Base-by-base conservation (phyloP, 345 rosid genomes). In the Camelina neglecta region DNA sequence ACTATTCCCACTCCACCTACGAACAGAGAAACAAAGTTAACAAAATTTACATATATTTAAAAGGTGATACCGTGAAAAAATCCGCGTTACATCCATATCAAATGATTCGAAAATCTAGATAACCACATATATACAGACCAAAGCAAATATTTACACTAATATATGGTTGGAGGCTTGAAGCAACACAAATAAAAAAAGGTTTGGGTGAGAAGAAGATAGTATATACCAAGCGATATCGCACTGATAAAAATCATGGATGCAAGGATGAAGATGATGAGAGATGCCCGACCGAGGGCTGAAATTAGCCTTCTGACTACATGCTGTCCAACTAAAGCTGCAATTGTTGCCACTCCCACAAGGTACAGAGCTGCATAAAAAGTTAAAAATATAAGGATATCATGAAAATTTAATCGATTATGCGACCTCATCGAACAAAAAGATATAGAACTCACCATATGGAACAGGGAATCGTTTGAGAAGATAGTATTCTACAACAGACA, bases 401-500 rank as follows among this genome's bases (percentile, higher is more conserved):
- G 5, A 12, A 66, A 36, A 21, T 31, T 38, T 16, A 36, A 10
- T 42, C 20, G 51, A 44, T 62, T 18, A 13, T 6, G 20, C 10
- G 35, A 36, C 11, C 7, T 74, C 36, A 18, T 7, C 20, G 7
- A 75, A 41, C 15, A 18, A 23, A 38, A 49, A 29, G 44, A 53
- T 49, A 47, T 26, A 26, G 7, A 53, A 61, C 81, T 84, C 59
- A 88, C 96, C 93, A 13, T 85, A 90, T 23, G 97, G 93, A 53
- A 92, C 86, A 3, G 96, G 93, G 72, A 92, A 92, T 44, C 93
- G 92, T 67, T 86, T 88, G 15, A 91, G 84, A 67, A 91, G 91
- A 79, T 86, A 91, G 75, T 89, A 91, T 72, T 91, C 97, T 8
- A 92, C 80, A n/a, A 87, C 97, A 24, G 93, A 92, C 92, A 92